These are phyloP conservation scores for Euphorbia celastroides DNA, from an alignment of 441 rosid species.

Conservation along the genomic window DNA sequence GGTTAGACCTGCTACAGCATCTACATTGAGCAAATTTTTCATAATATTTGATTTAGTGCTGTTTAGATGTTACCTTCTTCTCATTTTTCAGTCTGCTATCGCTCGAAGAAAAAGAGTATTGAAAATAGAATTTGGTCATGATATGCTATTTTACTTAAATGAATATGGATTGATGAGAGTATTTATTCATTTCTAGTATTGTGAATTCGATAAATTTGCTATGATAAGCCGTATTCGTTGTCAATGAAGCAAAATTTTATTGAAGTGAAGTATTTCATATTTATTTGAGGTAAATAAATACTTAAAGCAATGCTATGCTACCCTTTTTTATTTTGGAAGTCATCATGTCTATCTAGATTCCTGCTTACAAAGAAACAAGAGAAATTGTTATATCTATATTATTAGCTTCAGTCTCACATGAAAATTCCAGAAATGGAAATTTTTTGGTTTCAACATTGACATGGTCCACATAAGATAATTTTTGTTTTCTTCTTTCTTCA, in stretches of 20 bases:
- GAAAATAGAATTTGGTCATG: not conserved
- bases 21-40: not conserved
- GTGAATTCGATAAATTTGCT: not conserved
- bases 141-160: not conserved
- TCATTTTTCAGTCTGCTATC: not conserved
- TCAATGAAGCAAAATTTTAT: not conserved
- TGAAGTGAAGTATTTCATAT: not conserved
- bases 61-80: not conserved
- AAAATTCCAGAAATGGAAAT: not conserved
- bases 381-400: not conserved
- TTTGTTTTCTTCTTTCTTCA: slow-evolving; percentile 7
- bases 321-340: not conserved
- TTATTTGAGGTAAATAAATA: not conserved
- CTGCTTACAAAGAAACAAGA: not conserved
- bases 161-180: not conserved
- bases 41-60: slow-evolving; percentile 1
- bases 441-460: not conserved
- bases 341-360: not conserved
- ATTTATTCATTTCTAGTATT: not conserved
- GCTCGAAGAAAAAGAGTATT: not conserved
- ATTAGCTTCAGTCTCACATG: not conserved
- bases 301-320: not conserved
- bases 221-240: not conserved
- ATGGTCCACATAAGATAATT: not conserved
- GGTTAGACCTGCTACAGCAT: slow-evolving; percentile 25